Conservation (phyloP, 768 basidiomycete species). For the Suillus subalutaceus region DNA sequence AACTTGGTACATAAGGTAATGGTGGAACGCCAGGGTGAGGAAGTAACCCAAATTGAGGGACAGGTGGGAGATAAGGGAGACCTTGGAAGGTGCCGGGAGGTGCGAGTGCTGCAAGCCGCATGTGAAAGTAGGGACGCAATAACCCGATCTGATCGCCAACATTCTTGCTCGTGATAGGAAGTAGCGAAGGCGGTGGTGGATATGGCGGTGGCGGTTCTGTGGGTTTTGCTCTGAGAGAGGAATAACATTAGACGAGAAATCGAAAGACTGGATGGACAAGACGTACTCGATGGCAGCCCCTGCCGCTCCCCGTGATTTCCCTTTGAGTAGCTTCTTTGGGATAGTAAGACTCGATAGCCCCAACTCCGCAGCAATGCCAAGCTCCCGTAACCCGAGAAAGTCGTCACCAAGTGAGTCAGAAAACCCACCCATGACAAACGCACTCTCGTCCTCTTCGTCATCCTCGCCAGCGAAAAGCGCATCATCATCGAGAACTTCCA, state of each 20-base stretch:
- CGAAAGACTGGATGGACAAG: slow-evolving; percentile 1
- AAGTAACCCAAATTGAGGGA: slow-evolving; percentile 9
- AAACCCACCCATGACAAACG: slow-evolving; percentile 82
- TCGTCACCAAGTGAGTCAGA: slow-evolving; percentile 89
- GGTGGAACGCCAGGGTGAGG: slow-evolving; percentile 20
- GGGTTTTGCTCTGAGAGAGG: slow-evolving; percentile 53
- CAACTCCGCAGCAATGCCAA: slow-evolving; percentile 87
- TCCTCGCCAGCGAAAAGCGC: slow-evolving; percentile 55
- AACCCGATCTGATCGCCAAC: slow-evolving; percentile 85
- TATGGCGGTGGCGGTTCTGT: slow-evolving; percentile 80
- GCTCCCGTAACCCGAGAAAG: slow-evolving; percentile 85
- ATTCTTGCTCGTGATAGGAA: slow-evolving; percentile 66
- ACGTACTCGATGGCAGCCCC: slow-evolving; percentile 52
- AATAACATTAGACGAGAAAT: slow-evolving; percentile 1
- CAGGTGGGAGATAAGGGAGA: slow-evolving; percentile 11
- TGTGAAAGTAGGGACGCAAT: slow-evolving; percentile 74
- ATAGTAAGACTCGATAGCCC: slow-evolving; percentile 78
- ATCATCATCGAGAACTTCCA: slow-evolving; percentile 52
- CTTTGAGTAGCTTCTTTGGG: slow-evolving; percentile 75
- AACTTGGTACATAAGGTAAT: slow-evolving; percentile 19
- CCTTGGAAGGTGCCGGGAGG: slow-evolving; percentile 21
- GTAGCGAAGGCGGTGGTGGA: slow-evolving; percentile 81
- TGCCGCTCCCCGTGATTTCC: slow-evolving; percentile 51
- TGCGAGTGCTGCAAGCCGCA: slow-evolving; percentile 51
- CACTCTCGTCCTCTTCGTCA: slow-evolving; percentile 67